Evolutionary conservation across 148 eudicot species (phyloP).

Genomic region (Vaccinium darrowii): DNA sequence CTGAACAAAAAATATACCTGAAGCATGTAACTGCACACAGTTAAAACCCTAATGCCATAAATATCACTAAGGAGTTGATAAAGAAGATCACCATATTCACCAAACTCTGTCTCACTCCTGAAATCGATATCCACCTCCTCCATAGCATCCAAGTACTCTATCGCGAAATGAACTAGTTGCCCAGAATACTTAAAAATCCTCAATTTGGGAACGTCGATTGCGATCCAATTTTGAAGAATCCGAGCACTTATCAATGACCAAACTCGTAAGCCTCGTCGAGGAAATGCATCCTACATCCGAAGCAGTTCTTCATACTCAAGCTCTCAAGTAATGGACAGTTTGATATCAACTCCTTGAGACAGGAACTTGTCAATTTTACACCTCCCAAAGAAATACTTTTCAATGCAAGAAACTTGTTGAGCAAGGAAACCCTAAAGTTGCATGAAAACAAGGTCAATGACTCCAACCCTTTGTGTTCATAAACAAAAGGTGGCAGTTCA

Average conservation of each 20-base stretch:
- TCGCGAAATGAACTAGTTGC: not conserved
- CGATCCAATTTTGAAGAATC: slow-evolving; percentile 15
- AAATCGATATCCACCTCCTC: slow-evolving; percentile 32
- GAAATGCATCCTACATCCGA: not conserved
- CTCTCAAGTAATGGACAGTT: slow-evolving; percentile 25
- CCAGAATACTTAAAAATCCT: slow-evolving; percentile 31
- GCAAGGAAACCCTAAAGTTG: not conserved
- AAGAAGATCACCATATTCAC: slow-evolving; percentile 21
- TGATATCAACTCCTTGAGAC: not conserved
- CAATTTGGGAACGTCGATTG: slow-evolving; percentile 19
- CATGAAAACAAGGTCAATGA: slow-evolving; percentile 25
- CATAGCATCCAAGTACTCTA: not conserved
- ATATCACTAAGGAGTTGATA: slow-evolving; percentile 4
- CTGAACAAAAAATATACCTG: not conserved
- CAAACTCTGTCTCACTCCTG: not conserved
- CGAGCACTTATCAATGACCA: slow-evolving; percentile 29
- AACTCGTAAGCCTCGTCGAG: slow-evolving; percentile 21
- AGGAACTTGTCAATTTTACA: not conserved
- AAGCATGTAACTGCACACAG: slow-evolving; percentile 36
- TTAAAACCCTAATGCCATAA: slow-evolving; percentile 17
- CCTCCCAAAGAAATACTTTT: slow-evolving; percentile 28
- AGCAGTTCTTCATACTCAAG: slow-evolving; percentile 34
- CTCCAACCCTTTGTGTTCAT: not conserved
- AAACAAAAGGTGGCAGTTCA: slow-evolving; percentile 25
- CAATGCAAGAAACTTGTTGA: slow-evolving; percentile 16